Conservation (phyloP, 1,284 basidiomycete species). For the Anthracocystis setariae region DNA sequence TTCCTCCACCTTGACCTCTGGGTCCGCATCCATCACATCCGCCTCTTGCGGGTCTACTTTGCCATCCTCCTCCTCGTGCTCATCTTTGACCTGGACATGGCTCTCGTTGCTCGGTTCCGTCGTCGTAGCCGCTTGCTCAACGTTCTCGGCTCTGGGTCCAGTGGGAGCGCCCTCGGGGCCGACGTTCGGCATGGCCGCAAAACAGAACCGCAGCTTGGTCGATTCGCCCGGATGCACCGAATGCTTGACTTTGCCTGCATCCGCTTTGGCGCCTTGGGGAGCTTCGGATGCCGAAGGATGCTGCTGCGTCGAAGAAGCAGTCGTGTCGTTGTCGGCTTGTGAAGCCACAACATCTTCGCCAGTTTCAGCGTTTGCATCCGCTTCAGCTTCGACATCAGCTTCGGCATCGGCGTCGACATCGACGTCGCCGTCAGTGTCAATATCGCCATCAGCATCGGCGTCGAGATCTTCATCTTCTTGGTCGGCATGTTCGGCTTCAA, state of each 20-base stretch:
- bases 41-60: not conserved
- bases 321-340: conserved; percentile 17
- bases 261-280: conserved; percentile 6
- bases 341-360: conserved; percentile 12
- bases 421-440: conserved; percentile 13
- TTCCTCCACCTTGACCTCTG: not conserved
- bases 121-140: conserved; percentile 10
- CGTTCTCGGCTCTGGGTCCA: conserved; percentile 36
- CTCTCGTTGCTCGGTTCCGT: not conserved
- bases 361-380: conserved; percentile 9
- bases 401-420: conserved; percentile 20
- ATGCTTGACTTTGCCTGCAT: conserved; percentile 2
- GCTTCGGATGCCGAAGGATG: conserved; percentile 19
- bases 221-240: conserved; percentile 25
- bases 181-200: conserved; percentile 43
- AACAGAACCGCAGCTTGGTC: conserved; percentile 46
- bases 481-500: conserved; percentile 23
- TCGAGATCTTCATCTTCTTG: conserved; percentile 6
- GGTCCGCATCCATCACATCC: not conserved
- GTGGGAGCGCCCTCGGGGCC: conserved; percentile 43
- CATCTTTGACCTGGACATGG: not conserved
- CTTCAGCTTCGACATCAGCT: conserved; percentile 13
- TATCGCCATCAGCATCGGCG: conserved; percentile 8
- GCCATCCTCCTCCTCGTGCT: not conserved
- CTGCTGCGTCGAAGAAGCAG: not conserved